Evolutionary conservation across 1,139 yeast species (phyloP).

Genomic region (Protomyces pachydermus): DNA sequence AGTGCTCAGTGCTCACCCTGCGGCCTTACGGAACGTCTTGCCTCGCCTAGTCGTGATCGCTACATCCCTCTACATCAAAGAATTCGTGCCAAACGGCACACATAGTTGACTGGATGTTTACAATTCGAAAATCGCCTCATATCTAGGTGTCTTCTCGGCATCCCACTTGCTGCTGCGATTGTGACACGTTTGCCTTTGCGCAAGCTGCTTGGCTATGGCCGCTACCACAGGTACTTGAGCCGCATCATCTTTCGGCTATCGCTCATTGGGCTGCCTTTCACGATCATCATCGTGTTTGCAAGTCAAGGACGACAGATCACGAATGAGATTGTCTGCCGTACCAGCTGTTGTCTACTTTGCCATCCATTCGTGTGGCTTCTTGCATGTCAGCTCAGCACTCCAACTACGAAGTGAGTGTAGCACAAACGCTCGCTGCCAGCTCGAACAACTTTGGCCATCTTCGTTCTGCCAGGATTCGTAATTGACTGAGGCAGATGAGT

Average conservation of each 20-base stretch:
- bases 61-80: no score
- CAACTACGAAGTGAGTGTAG: slow-evolving; percentile 46
- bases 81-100: no score
- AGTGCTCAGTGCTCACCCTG: no score
- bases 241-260: slow-evolving; percentile 50
- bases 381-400: slow-evolving; percentile 36
- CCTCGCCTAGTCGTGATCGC: no score
- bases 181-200: slow-evolving; percentile 41
- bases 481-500: no score
- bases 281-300: slow-evolving; percentile 52
- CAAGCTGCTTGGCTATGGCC: slow-evolving; percentile 33
- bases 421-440: slow-evolving; percentile 57
- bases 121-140: slow-evolving; percentile 48
- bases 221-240: slow-evolving; percentile 41
- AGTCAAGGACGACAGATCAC: slow-evolving; percentile 52
- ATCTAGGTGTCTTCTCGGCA: slow-evolving; percentile 52
- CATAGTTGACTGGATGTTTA: no score
- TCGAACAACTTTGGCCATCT: slow-evolving; percentile 56
- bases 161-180: slow-evolving; percentile 51
- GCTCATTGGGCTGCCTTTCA: slow-evolving; percentile 50
- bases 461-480: no score
- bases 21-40: no score
- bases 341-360: slow-evolving; percentile 51
- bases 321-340: slow-evolving; percentile 49
- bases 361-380: slow-evolving; percentile 48